phyloP scores from a whole-genome alignment of 495 filamentous ascomycete genomes.

The Penicillium cosmopolitanum region DNA sequence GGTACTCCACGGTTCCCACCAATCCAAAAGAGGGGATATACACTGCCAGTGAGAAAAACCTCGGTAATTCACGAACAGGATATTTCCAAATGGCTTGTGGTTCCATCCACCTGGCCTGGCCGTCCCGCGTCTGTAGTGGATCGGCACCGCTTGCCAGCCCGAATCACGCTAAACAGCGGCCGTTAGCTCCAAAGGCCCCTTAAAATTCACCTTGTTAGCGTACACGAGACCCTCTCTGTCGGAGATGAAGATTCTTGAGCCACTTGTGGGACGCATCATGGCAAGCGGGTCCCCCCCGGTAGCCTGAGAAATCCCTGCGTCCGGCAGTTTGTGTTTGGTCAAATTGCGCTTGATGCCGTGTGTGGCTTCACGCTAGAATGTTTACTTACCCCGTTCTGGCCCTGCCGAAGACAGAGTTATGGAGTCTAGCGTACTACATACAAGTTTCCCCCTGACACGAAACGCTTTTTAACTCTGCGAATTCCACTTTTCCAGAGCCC shows the following conservation, averaged over 20 bases:
- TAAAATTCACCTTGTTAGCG: not conserved
- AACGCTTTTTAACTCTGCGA: not conserved
- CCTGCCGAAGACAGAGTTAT: not conserved
- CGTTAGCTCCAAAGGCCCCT: conserved; percentile 1
- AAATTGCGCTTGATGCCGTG: not conserved
- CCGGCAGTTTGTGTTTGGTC: not conserved
- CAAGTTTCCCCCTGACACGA: conserved; percentile 2
- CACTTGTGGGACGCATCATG: not conserved
- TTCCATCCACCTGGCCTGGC: not conserved
- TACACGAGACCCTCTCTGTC: not conserved
- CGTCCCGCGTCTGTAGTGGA: conserved; percentile 2
- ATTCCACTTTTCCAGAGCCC: not conserved
- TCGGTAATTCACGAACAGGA: not conserved
- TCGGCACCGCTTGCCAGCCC: not conserved
- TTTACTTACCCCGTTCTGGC: not conserved
- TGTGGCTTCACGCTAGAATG: conserved; percentile 1
- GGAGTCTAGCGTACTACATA: not conserved
- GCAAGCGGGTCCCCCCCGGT: not conserved
- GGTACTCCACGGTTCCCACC: not conserved
- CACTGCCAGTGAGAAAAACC: not conserved
- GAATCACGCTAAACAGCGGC: not conserved
- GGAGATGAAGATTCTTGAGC: not conserved
- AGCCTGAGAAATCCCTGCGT: not conserved
- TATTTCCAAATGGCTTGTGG: not conserved
- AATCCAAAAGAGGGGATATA: not conserved